Evolutionary conservation across 139 green algal genomes (phyloP).

Genomic region (Edaphochlamys debaryana): DNA sequence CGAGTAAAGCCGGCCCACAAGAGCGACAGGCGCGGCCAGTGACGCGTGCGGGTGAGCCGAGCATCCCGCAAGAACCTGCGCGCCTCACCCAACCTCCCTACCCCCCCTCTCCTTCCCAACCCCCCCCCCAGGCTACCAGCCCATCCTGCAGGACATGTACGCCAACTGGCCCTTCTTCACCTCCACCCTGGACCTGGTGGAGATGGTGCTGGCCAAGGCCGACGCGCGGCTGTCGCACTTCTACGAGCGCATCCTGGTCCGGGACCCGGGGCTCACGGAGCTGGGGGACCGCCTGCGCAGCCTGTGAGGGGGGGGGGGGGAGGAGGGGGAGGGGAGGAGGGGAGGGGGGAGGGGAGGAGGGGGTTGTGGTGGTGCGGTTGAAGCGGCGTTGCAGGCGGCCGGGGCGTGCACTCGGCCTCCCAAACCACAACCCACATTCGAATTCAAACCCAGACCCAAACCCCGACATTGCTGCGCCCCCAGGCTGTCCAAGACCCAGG

Average conservation of each 20-base stretch:
- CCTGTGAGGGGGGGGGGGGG: slow-evolving; percentile 17
- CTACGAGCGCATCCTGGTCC: slow-evolving; percentile 65
- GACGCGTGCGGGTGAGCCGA: no score
- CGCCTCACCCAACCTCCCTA: no score
- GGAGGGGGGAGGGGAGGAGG: background rate
- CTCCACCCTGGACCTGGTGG: slow-evolving; percentile 94
- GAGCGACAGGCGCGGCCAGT: no score
- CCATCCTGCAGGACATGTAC: slow-evolving; percentile 93
- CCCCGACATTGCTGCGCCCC: no score
- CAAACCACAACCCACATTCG: no score
- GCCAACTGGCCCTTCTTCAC: slow-evolving; percentile 97
- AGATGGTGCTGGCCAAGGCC: slow-evolving; percentile 96
- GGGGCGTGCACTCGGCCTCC: no score
- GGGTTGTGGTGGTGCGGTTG: no score
- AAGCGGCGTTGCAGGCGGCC: background rate
- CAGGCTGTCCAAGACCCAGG: slow-evolving; percentile 42
- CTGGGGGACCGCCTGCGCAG: slow-evolving; percentile 58
- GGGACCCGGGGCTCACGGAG: background rate
- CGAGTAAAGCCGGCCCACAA: no score
- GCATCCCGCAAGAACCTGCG: no score
- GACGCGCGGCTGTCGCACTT: slow-evolving; percentile 74
- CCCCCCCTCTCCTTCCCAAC: no score
- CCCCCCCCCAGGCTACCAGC: slow-evolving; percentile 25
- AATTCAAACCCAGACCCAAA: no score
- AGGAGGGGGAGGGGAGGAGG: slow-evolving; percentile 14